These are phyloP conservation scores for Termitomyces eurrhizus DNA, from an alignment of 768 basidiomycete genomes.

Conservation along the genomic window DNA sequence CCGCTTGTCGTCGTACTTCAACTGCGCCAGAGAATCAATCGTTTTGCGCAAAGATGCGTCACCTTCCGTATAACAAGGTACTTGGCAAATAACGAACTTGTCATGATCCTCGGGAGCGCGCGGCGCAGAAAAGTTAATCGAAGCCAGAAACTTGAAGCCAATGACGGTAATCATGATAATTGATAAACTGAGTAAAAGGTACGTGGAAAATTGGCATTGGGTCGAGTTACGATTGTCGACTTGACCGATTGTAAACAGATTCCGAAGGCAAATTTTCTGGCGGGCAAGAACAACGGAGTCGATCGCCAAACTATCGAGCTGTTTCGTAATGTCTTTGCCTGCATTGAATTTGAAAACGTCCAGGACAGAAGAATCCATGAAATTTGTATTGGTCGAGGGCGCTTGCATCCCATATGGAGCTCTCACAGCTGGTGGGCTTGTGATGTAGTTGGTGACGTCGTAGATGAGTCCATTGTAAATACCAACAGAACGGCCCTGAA, in stretches of 20 bases:
- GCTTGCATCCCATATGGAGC: constrained; percentile 45
- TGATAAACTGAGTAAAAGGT: constrained; percentile 87
- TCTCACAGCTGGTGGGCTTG: constrained; percentile 53
- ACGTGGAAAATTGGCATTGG: constrained; percentile 88
- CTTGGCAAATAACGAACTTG: constrained; percentile 94
- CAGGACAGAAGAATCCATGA: constrained; percentile 71
- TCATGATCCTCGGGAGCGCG: constrained; percentile 88
- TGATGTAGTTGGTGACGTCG: constrained; percentile 80
- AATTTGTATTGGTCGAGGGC: constrained; percentile 45
- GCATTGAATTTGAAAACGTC: constrained; percentile 72
- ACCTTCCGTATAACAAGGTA: constrained; percentile 98
- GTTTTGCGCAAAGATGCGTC: constrained; percentile 79
- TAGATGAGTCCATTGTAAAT: constrained; percentile 87
- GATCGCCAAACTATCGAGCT: constrained; percentile 58
- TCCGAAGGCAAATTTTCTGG: constrained; percentile 88
- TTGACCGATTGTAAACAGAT: constrained; percentile 88
- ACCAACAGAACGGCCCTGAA: constrained; percentile 60
- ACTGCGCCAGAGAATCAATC: constrained; percentile 89
- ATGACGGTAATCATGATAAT: constrained; percentile 92
- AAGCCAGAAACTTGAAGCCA: constrained; percentile 89
- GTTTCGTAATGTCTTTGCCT: constrained; percentile 80
- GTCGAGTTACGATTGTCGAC: constrained; percentile 90
- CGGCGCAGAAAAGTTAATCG: constrained; percentile 68
- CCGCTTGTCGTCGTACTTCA: constrained; percentile 98
- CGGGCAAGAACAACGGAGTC: constrained; percentile 55